Base-by-base conservation (phyloP, 345 rosid genomes). In the Sisymbrium altissimum region DNA sequence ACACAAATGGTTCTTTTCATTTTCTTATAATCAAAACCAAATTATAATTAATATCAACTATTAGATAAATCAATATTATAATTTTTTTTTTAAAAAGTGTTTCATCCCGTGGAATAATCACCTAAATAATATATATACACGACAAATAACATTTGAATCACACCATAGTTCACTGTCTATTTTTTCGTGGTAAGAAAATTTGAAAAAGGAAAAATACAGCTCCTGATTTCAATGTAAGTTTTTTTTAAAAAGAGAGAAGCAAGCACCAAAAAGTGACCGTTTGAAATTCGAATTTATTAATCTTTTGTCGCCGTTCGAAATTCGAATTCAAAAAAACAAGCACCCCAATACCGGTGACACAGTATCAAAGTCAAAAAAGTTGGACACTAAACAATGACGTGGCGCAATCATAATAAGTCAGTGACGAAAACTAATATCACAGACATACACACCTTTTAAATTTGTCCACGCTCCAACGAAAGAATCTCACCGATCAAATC, bases 291-390 rank as follows among this genome's bases (percentile, higher is more conserved):
- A 76, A 76, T 53, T 44, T 17, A 19, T 64, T 38, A 36, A 12
- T 27, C 13, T 48, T 48, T 46, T 36, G 27, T 66, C 66, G 23
- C 53, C 66, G 59, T 76, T 76, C 70, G 66, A 76, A 76, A 55
- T 76, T 76, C 80, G 80, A 76, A 76, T 76, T 76, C 80, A 76
- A 70, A 69, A 1, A 27, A 45, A 18, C 14, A n/a, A 8, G 5
- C 35, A 18, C 58, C 58, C 13, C 7, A 76, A 53, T 11, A 54
- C 25, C 78, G 54, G 73, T 74, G 14, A 67, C 44, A 58, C 38
- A 71, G 11, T 60, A 56, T 8, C 58, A 54, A n/a, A 54, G 10
- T 54, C n/a, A 6, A 54, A 54, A 50, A 54, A 54, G 5, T 29
- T 54, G 13, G 8, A 53, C 13, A 33, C 0, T n/a, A 2, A 2